phyloP scores from a whole-genome alignment of 306 rosid species.

The Corylus heterophylla region DNA sequence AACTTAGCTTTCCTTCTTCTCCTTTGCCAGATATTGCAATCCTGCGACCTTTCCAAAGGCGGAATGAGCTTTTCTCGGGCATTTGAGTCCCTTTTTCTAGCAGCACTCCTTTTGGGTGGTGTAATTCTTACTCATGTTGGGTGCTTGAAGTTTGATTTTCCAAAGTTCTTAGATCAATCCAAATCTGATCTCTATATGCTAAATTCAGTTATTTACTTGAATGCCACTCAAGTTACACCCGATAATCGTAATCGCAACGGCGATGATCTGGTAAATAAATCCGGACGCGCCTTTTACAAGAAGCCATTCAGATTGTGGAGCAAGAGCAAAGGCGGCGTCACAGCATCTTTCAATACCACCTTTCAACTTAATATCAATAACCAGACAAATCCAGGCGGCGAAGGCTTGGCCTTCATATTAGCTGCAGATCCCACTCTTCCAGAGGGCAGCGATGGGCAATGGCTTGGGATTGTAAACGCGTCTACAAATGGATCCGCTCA shows the following conservation, averaged over 20 bases:
- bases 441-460: slow-evolving; percentile 28
- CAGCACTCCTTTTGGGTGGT: slow-evolving; percentile 15
- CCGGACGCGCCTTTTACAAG: slow-evolving; percentile 33
- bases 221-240: slow-evolving; percentile 35
- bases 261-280: not conserved
- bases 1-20: not conserved
- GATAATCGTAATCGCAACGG: not conserved
- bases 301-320: slow-evolving; percentile 32
- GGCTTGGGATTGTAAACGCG: slow-evolving; percentile 53
- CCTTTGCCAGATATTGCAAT: not conserved
- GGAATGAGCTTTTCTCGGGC: slow-evolving; percentile 1
- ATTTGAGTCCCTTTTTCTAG: slow-evolving; percentile 11
- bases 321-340: slow-evolving; percentile 26
- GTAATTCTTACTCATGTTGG: slow-evolving; percentile 19
- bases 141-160: slow-evolving; percentile 30
- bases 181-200: too few species aligned
- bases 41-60: not conserved
- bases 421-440: slow-evolving; percentile 32
- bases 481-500: slow-evolving; percentile 47
- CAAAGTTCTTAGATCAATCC: not conserved
- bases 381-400: slow-evolving; percentile 36
- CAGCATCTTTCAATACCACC: slow-evolving; percentile 39
- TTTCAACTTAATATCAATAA: slow-evolving; percentile 28
- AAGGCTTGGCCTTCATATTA: slow-evolving; percentile 53
- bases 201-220: too few species aligned